Evolutionary conservation across 371 early-diverging fungal species (phyloP).

Genomic region (Circinella minor): DNA sequence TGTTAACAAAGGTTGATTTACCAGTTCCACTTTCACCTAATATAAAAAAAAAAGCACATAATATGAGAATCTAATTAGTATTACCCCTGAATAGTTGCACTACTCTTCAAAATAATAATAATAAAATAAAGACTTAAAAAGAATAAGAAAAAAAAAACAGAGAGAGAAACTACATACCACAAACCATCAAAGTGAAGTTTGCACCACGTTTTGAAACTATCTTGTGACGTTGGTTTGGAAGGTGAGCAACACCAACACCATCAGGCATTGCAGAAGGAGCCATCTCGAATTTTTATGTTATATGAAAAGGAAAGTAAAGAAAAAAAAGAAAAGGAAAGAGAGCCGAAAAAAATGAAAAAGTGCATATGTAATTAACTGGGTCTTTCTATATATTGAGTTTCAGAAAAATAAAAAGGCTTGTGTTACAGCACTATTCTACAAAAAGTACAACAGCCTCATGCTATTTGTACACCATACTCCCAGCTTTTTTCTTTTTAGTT

Average conservation of each 20-base stretch:
- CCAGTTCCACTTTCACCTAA: conserved; percentile 57
- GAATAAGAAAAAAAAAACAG: neutral
- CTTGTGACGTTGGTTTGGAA: conserved; percentile 96
- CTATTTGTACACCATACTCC: neutral
- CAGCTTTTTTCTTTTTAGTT: neutral
- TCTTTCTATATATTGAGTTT: conserved; percentile 1
- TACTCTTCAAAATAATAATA: neutral
- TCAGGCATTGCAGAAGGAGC: conserved; percentile 40
- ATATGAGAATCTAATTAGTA: neutral
- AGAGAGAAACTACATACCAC: conserved; percentile 66
- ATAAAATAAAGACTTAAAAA: neutral
- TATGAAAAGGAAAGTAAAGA: neutral
- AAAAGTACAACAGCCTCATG: neutral
- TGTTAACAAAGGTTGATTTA: conserved; percentile 88
- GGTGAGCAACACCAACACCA: conserved; percentile 92
- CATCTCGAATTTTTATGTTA: conserved; percentile 16
- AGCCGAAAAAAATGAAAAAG: neutral
- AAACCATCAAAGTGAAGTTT: conserved; percentile 93
- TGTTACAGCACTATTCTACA: neutral
- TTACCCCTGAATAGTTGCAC: neutral
- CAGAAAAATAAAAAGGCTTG: neutral
- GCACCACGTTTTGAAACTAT: conserved; percentile 90
- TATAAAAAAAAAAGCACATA: neutral
- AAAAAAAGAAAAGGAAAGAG: neutral
- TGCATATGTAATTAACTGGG: conserved; percentile 1